Evolutionary conservation across 2,329 filamentous ascomycete genomes (phyloP), one percentile per base, ranked within the genome.

Genomic region (Nigrospora osmanthi): DNA sequence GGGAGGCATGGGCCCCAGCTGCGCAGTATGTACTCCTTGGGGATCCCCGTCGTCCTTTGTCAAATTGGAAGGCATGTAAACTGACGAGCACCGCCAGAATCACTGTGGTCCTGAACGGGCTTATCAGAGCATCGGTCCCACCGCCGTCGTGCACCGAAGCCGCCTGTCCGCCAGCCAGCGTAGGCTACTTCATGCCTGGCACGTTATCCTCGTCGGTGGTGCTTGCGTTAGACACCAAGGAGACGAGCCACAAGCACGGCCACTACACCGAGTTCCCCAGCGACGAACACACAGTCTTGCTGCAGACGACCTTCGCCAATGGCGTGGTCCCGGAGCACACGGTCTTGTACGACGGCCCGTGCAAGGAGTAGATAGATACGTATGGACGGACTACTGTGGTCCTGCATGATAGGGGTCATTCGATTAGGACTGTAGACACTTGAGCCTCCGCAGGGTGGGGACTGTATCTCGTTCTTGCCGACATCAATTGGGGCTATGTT

Each of bases 181-280:
- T 58, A 13, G 58, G 57, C 1, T 62, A 64, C 38, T 48, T 57
- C 31, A 52, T 59, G 56, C 60, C 61, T 1, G 61, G 61, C 1
- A 58, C 60, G 12, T 16, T 57, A 14, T 45, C 48, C 6, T 62
- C 61, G 12, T 63, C 60, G 11, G 38, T 63, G 6, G 38, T 64
- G 6, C 59, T 64, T 19, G 61, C 58, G 1, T 57, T 56, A 4
- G 61, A 64, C 46, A 28, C 57, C 39, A 52, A 51, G 36, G 47
- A 52, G 13, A 47, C 42, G 10, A 64, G 61, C 46, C 52, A 47
- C 13, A 40, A 58, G 10, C 50, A 50, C 9, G 61, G 61, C 1
- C 61, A 64, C 38, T 58, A 50, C 35, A 63, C 61, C 37, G 61
- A 64, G 48, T 64, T 64, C 40, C 61, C 61, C 16, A 57, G 58